Conservation (phyloP, 2,329 filamentous ascomycete species). For the Penicillium thymicola region DNA sequence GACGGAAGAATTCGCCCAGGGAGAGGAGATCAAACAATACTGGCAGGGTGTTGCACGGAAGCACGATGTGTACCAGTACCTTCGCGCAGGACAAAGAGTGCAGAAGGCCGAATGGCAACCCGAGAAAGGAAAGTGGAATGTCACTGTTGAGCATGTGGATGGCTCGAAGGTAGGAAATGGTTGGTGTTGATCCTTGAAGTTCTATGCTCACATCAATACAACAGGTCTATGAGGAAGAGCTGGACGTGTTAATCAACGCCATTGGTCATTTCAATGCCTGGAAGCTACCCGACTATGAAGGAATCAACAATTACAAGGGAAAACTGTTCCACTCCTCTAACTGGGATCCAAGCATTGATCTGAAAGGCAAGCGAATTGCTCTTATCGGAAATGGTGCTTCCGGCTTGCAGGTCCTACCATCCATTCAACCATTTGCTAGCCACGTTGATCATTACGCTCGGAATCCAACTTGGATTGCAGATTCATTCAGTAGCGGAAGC, state of each 20-base stretch:
- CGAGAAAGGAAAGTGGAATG: conserved; percentile 53
- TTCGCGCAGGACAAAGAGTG: conserved; percentile 57
- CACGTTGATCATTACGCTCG: conserved; percentile 64
- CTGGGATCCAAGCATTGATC: conserved; percentile 55
- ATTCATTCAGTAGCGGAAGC: conserved; percentile 54
- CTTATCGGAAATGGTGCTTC: conserved; percentile 64
- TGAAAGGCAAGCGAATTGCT: conserved; percentile 50
- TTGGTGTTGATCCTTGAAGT: not conserved
- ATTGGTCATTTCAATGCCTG: conserved; percentile 65
- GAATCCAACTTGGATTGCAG: conserved; percentile 65
- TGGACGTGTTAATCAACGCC: conserved; percentile 62
- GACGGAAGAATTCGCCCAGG: conserved; percentile 65
- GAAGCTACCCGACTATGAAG: conserved; percentile 60
- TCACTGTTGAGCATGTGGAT: conserved; percentile 43
- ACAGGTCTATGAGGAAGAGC: conserved; percentile 45
- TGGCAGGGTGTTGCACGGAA: conserved; percentile 62
- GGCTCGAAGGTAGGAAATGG: conserved; percentile 19
- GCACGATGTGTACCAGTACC: conserved; percentile 60
- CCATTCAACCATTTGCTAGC: conserved; percentile 37
- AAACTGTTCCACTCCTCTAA: conserved; percentile 59
- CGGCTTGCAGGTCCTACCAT: conserved; percentile 53
- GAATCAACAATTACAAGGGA: conserved; percentile 55
- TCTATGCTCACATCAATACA: conserved; percentile 31
- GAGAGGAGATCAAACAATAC: conserved; percentile 65
- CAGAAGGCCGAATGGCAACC: conserved; percentile 56